Evolutionary conservation across 169 alveolate species (phyloP), one percentile per base, ranked within the genome.

Genomic region (Plasmodium gonderi): DNA sequence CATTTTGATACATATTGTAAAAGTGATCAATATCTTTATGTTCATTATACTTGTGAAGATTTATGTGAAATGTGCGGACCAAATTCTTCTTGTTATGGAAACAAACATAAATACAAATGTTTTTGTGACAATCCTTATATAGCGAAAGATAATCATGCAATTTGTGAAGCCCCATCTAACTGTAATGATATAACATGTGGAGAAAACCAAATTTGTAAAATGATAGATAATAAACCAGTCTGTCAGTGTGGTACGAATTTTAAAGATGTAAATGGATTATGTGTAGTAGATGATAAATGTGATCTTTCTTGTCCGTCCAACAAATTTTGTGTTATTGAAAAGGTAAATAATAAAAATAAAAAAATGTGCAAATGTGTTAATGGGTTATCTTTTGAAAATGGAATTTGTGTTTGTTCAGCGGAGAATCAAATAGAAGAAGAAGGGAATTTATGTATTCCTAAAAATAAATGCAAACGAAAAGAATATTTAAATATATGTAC

Each of bases 1-100:
- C 85, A 85, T 44, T 85, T 85, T 75, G 92, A 85, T 31, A 72
- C 89, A 1, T 85, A 85, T 20, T 85, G 92, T 23, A 54, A 54
- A 4, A 74, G 26, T 42, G 87, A 51, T 75, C 79, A 72, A 29
- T 76, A 75, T 75, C 92, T 85, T 14, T 85, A 31, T 38, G 74
- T 85, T 9, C 44, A 75, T 11, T 85, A 85, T 29, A 54, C 65
- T 3, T 85, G 92, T 40, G 14, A 14, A n/a, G 36, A 54, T 33
- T 77, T 85, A 20, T 72, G 87, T 33, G 29, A 0, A 17, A 47
- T 17, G 12, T 85, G 92, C 17, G 38, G 33, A 11, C 3, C 14
- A 1, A 76, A 85, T 51, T 85, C 83, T 12, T 31, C 92, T 3
- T 76, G 89, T 29, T 75, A 75, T 38, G 92, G 92, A 1, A 85